phyloP scores from a whole-genome alignment of 768 basidiomycete genomes.

The Leucocoprinus birnbaumii region DNA sequence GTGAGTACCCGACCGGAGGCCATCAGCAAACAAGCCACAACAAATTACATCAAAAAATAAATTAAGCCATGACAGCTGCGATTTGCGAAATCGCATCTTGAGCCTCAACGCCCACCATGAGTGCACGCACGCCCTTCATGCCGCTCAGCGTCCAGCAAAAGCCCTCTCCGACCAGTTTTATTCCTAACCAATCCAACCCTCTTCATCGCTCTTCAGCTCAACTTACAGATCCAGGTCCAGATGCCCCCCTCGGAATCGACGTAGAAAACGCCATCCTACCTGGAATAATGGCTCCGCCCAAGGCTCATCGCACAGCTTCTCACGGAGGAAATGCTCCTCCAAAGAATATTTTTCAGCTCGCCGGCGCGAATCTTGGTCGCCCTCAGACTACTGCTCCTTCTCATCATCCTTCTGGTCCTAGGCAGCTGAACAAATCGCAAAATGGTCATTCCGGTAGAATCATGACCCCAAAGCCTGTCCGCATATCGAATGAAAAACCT shows the following conservation, averaged over 20 bases:
- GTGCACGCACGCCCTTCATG: slow-evolving; percentile 7
- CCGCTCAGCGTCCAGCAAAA: neutral
- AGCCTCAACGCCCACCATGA: slow-evolving; percentile 4
- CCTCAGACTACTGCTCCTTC: slow-evolving; percentile 2
- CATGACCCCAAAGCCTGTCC: neutral
- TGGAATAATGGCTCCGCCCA: neutral
- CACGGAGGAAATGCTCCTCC: neutral
- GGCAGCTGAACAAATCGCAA: neutral
- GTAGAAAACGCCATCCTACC: neutral
- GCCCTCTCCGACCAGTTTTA: neutral
- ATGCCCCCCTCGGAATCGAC: neutral
- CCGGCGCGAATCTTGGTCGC: slow-evolving; percentile 1
- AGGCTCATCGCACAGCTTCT: neutral
- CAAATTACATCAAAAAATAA: neutral
- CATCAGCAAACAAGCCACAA: neutral
- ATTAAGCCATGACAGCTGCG: neutral
- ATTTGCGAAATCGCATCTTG: neutral
- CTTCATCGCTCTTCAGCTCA: slow-evolving; percentile 1
- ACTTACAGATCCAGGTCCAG: neutral
- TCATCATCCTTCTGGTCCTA: neutral
- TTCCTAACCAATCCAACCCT: neutral
- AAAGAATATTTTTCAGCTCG: neutral
- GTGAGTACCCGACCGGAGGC: neutral
- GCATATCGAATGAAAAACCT: neutral
- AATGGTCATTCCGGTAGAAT: neutral